Conservation (phyloP, 805 yeast species). For the Metschnikowia reukaufii region DNA sequence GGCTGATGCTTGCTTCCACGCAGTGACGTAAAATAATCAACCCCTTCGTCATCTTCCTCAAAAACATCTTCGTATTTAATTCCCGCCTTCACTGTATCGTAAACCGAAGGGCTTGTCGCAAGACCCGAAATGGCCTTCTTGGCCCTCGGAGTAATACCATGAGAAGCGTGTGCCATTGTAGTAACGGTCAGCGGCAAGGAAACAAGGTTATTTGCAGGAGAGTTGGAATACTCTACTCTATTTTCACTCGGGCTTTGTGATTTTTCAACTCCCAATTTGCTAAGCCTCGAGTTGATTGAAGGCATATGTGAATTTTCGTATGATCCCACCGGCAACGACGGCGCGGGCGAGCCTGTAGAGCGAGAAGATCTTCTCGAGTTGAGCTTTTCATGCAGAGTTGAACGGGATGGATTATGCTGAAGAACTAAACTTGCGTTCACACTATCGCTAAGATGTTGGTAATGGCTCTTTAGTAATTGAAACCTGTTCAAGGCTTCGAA, state of each 20-base stretch:
- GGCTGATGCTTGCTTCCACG: conserved; percentile 3
- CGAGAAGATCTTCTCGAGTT: conserved; percentile 29
- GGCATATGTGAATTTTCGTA: conserved; percentile 32
- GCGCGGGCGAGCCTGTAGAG: conserved; percentile 15
- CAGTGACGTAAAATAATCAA: conserved; percentile 12
- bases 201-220: conserved; percentile 19
- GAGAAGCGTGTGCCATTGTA: conserved; percentile 26
- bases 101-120: conserved; percentile 38
- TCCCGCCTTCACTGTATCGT: conserved; percentile 20
- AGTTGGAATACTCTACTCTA: conserved; percentile 5
- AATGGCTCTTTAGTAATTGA: conserved; percentile 52
- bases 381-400: conserved; percentile 21
- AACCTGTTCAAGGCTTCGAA: conserved; percentile 51
- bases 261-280: conserved; percentile 17
- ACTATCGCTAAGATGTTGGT: conserved; percentile 56
- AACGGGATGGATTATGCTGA: conserved; percentile 21
- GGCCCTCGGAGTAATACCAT: background rate
- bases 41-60: conserved; percentile 46
- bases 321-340: conserved; percentile 24
- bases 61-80: conserved; percentile 41
- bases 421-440: conserved; percentile 49
- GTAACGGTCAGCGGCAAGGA: conserved; percentile 25
- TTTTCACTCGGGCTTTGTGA: background rate
- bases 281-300: conserved; percentile 34
- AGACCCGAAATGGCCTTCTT: conserved; percentile 28